Evolutionary conservation across 169 alveolate species (phyloP), one percentile per base, ranked within the genome.

Genomic region (Plasmodium malariae): DNA sequence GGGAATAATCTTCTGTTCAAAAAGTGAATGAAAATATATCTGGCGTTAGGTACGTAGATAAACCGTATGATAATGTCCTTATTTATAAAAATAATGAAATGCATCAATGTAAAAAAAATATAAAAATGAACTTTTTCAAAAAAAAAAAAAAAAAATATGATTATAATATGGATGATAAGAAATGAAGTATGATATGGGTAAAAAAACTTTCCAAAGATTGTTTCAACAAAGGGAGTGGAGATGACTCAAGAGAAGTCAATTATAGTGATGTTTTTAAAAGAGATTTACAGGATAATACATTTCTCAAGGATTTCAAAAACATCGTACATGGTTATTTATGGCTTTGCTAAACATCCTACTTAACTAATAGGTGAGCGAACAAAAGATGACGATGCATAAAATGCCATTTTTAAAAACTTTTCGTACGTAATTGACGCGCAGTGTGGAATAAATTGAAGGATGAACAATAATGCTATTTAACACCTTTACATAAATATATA

Each of bases 291-390:
- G 67, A 51, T 45, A 28, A 45, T n/a, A 34, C 12, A 70, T 70
- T 28, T 30, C 37, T 21, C 7, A 45, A 70, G 17, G 34, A 51
- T 1, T 72, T 72, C 28, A n/a, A 30, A 63, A 63, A 63, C 30
- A 12, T 63, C 3, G 30, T 63, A 14, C 21, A 63, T 63, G 72
- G 54, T n/a, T 63, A 12, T 63, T 17, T 63, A 63, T 14, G 30
- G 72, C 12, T 63, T 30, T 30, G 49, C 85, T 14, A 71, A 71
- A 36, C 60, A 68, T n/a, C 65, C 40, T 48, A 71, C 9, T 36
- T 49, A 71, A 19, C 26, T 71, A 45, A 11, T 32, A 34, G 5
- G 21, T 14, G 78, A 68, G 19, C 30, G 36, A 51, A 34, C 37
- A 26, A 28, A 68, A 6, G 37, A 40, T n/a, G 57, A 43, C 7